Conservation (phyloP, 495 filamentous ascomycete species). For the Aspergillus egyptiacus region DNA sequence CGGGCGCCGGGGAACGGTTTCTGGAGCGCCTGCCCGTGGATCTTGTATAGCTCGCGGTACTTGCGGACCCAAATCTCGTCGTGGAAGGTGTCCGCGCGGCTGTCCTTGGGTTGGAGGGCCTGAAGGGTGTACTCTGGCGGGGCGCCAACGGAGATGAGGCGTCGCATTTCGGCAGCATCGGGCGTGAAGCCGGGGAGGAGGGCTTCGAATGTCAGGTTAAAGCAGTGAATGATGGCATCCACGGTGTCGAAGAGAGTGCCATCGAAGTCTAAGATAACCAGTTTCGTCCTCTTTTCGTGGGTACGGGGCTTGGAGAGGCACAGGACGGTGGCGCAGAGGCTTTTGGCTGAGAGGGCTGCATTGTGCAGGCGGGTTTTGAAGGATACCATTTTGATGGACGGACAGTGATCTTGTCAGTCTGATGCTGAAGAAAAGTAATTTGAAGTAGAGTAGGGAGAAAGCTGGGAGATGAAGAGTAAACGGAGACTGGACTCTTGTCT, state of each 20-base stretch:
- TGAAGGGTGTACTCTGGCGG: not conserved
- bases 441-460: too few relatives aligned
- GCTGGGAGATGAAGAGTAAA: too few relatives aligned
- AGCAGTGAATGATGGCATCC: constrained; percentile 15
- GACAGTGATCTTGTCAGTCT: too few relatives aligned
- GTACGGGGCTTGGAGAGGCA: too few relatives aligned
- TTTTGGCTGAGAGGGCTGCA: too few relatives aligned
- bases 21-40: constrained; percentile 20
- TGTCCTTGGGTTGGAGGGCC: constrained; percentile 5
- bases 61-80: constrained; percentile 11
- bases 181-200: constrained; percentile 14
- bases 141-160: constrained; percentile 7
- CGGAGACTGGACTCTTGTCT: too few relatives aligned
- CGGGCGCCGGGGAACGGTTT: constrained; percentile 22
- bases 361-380: too few relatives aligned
- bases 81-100: constrained; percentile 7
- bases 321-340: too few relatives aligned
- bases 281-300: too few relatives aligned
- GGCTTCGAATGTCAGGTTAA: constrained; percentile 14
- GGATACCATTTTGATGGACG: too few relatives aligned
- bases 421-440: too few relatives aligned
- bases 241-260: constrained; percentile 17
- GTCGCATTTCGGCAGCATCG: not conserved
- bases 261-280: constrained; percentile 14
- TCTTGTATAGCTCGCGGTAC: constrained; percentile 24